Percentiles rank a stretch among this genome's conserved stretches.
Evolutionary conservation across 768 basidiomycete genomes (phyloP).

Genomic region (Calocera cornea): DNA sequence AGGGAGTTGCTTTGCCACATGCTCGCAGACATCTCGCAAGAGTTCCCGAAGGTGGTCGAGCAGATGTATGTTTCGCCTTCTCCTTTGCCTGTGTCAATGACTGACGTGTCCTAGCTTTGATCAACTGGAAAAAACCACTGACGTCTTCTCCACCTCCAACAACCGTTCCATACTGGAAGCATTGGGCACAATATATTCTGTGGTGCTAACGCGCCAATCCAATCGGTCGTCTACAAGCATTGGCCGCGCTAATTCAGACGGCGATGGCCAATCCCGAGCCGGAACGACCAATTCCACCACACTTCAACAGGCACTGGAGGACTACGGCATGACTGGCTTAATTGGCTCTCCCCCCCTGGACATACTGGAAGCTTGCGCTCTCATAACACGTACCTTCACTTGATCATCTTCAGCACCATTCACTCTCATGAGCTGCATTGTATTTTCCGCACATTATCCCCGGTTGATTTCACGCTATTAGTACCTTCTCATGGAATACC

Average conservation of each 20-base stretch:
- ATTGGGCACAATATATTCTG: slow-evolving; percentile 62
- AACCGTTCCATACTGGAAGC: slow-evolving; percentile 57
- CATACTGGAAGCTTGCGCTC: not conserved
- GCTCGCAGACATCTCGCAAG: slow-evolving; percentile 52
- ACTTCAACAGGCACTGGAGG: not conserved
- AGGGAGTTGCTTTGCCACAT: slow-evolving; percentile 66
- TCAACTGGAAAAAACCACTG: slow-evolving; percentile 60
- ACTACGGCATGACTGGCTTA: not conserved
- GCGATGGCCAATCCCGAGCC: not conserved
- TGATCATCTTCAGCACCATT: not conserved
- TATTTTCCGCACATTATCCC: not conserved
- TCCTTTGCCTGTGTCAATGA: slow-evolving; percentile 2
- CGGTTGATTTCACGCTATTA: not conserved
- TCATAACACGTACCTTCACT: not conserved
- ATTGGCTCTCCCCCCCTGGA: not conserved
- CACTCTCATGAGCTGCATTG: not conserved
- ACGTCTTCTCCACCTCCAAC: slow-evolving; percentile 54
- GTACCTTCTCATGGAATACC: too few relatives aligned
- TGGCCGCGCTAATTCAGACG: not conserved
- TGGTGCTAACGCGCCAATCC: slow-evolving; percentile 21
- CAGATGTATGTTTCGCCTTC: slow-evolving; percentile 46
- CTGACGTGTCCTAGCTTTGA: slow-evolving; percentile 43
- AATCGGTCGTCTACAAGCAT: not conserved
- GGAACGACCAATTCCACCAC: not conserved
- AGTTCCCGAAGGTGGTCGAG: slow-evolving; percentile 57